A percentile compares a stretch with the other conserved stretches of the same genome.
Evolutionary conservation across 129 eudicot species (phyloP).

Genomic region (Tagetes erecta): DNA sequence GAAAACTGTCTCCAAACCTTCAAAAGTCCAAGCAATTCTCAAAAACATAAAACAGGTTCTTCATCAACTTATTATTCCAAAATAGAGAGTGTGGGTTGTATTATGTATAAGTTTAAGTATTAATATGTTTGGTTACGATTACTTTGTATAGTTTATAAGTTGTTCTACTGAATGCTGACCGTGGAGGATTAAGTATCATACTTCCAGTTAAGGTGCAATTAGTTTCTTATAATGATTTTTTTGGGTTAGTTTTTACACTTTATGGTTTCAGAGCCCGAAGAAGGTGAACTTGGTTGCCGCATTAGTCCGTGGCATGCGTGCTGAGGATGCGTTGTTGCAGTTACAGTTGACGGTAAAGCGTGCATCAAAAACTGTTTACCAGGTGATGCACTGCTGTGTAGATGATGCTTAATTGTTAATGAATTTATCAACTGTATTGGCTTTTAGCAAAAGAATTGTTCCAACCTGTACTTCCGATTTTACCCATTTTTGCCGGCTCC

Average conservation of each 20-base stretch:
- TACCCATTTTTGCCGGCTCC: neutral
- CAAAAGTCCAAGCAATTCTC: conserved; percentile 77
- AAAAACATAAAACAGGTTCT: conserved; percentile 82
- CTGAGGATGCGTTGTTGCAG: conserved; percentile 95
- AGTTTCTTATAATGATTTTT: neutral
- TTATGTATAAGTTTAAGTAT: too few species aligned
- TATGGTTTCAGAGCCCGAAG: conserved; percentile 80
- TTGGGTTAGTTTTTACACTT: neutral
- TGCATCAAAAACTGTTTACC: conserved; percentile 93
- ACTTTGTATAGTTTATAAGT: neutral
- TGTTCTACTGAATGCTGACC: too few species aligned
- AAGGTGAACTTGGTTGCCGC: conserved; percentile 97
- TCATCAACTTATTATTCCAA: neutral
- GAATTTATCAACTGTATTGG: neutral
- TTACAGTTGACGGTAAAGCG: conserved; percentile 88
- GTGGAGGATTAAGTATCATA: too few species aligned
- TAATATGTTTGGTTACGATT: too few species aligned
- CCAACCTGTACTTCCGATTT: too few species aligned
- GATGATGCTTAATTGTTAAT: neutral
- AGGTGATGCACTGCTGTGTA: conserved; percentile 45
- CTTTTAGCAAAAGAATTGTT: neutral
- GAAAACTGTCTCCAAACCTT: conserved; percentile 63
- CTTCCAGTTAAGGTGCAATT: neutral
- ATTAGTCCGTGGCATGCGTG: conserved; percentile 97
- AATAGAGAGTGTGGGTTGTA: neutral